phyloP scores from a whole-genome alignment of 345 rosid genomes.

The Ricinus communis region DNA sequence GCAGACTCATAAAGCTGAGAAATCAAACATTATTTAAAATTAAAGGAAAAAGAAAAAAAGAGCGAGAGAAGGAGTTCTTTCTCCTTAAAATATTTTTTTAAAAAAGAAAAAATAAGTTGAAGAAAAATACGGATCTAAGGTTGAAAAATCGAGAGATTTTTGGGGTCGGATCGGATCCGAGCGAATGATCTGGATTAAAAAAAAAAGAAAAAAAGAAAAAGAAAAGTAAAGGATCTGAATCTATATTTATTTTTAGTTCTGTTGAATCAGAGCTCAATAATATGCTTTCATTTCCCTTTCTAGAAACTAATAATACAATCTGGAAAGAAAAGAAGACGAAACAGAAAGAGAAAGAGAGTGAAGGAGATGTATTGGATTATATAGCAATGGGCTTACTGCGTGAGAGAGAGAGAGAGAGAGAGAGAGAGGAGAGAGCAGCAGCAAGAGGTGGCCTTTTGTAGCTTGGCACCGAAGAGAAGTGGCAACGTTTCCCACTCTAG shows the following conservation, averaged over 20 bases:
- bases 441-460: constrained; percentile 13
- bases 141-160: constrained; percentile 8
- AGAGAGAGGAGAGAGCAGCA: constrained; percentile 11
- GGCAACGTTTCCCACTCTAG: constrained; percentile 40
- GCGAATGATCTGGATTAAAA: constrained; percentile 21
- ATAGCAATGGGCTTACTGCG: neutral
- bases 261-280: constrained; percentile 2
- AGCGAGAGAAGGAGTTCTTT: neutral
- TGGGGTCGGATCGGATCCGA: constrained; percentile 39
- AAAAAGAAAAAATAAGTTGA: constrained; percentile 10
- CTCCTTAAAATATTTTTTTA: too few species aligned
- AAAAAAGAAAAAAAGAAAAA: too few species aligned
- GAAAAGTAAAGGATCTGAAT: constrained; percentile 40
- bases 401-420: neutral
- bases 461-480: constrained; percentile 33
- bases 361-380: neutral
- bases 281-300: too few species aligned
- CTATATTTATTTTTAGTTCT: constrained; percentile 4
- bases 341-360: neutral
- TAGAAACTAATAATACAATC: too few species aligned
- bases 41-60: neutral
- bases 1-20: constrained; percentile 11
- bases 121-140: constrained; percentile 23
- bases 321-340: too few species aligned
- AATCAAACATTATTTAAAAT: neutral